Conservation (phyloP, 140 eudicot species). For the Stevia rebaudiana region DNA sequence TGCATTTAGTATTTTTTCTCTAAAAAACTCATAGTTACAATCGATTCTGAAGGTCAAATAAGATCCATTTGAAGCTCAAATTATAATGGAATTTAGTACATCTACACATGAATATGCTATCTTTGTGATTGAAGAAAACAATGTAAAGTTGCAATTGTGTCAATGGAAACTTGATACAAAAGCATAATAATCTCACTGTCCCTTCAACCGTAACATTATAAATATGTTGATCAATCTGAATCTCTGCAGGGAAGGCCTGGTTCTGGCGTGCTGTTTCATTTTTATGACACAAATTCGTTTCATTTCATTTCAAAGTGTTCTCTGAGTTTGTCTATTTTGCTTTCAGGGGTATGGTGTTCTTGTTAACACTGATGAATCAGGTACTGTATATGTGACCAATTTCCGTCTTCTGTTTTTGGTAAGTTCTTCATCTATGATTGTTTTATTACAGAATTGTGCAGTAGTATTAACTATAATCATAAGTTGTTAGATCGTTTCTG, state of each 20-base stretch:
- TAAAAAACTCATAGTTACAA: no score
- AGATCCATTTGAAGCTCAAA: not conserved
- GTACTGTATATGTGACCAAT: slow-evolving; percentile 77
- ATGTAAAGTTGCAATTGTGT: not conserved
- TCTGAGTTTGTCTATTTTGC: slow-evolving; percentile 22
- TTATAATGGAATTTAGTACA: not conserved
- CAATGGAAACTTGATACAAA: not conserved
- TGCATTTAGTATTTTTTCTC: no score
- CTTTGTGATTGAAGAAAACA: not conserved
- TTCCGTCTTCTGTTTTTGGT: slow-evolving; percentile 92
- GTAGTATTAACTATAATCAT: not conserved
- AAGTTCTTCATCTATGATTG: slow-evolving; percentile 26
- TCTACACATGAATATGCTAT: not conserved
- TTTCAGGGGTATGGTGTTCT: slow-evolving; percentile 83
- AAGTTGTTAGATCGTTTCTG: slow-evolving; percentile 3
- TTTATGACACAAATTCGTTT: not conserved
- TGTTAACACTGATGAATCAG: slow-evolving; percentile 91
- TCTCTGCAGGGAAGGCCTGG: slow-evolving; percentile 4
- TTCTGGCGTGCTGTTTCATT: slow-evolving; percentile 5
- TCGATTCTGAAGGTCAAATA: no score
- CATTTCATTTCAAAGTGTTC: slow-evolving; percentile 4
- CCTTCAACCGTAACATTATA: not conserved
- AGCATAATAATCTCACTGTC: not conserved
- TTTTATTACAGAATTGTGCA: not conserved
- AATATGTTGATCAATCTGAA: not conserved